Conservation (phyloP, 805 yeast genomes). For the Metschnikowia chrysomelidarum region DNA sequence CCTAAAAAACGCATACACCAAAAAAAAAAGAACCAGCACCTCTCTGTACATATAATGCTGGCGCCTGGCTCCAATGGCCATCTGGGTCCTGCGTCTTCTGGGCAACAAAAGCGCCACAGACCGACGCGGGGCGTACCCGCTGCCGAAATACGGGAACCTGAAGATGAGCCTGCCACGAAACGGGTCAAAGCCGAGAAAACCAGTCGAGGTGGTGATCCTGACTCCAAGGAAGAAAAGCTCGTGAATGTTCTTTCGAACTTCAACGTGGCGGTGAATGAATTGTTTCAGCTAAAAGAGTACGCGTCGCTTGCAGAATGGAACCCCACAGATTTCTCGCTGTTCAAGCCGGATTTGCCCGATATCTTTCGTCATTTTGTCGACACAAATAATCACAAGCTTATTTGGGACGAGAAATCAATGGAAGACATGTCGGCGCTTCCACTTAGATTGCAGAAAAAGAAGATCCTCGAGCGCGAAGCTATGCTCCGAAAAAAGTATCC, state of each 20-base stretch:
- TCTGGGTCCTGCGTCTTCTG: background rate
- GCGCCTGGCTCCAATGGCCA: slow-evolving; percentile 7
- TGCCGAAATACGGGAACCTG: background rate
- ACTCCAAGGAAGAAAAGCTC: slow-evolving; percentile 5
- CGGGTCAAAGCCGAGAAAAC: slow-evolving; percentile 9
- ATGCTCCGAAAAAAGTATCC: slow-evolving; percentile 35
- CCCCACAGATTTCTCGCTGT: slow-evolving; percentile 43
- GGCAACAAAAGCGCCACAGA: slow-evolving; percentile 4
- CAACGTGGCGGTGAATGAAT: slow-evolving; percentile 53
- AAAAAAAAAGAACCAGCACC: background rate
- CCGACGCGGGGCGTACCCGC: slow-evolving; percentile 6
- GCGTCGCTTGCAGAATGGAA: slow-evolving; percentile 62
- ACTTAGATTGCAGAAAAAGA: slow-evolving; percentile 39
- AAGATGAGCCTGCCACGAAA: slow-evolving; percentile 7
- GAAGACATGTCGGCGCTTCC: slow-evolving; percentile 32
- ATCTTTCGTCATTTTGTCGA: slow-evolving; percentile 31
- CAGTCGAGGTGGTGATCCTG: background rate
- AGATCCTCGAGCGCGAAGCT: slow-evolving; percentile 32
- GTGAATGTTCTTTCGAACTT: slow-evolving; percentile 46
- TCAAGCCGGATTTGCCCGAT: slow-evolving; percentile 30
- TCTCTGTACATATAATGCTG: slow-evolving; percentile 8
- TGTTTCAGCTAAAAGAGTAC: slow-evolving; percentile 61
- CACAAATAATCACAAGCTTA: slow-evolving; percentile 25
- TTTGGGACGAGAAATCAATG: slow-evolving; percentile 31
- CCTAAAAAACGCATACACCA: no score